Base-by-base conservation (phyloP, 148 eudicot species). In the Fagopyrum tataricum region DNA sequence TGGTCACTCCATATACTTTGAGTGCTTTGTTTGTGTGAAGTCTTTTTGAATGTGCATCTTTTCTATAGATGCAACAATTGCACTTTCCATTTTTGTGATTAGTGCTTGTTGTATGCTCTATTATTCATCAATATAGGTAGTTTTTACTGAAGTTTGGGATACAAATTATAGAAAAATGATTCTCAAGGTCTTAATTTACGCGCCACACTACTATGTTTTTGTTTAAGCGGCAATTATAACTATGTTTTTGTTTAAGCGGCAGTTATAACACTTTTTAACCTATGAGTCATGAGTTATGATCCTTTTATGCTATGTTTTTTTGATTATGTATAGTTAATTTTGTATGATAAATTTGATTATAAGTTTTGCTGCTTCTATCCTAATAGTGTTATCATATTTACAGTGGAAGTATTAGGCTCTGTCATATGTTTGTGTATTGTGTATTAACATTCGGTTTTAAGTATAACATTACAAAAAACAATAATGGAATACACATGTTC, bases 361-460 rank as follows among this genome's bases (percentile, higher is more conserved):
- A 39, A 31, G 41, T 37, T 64, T 31, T 26, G 67, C 6, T 61
- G 40, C 41, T 26, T 2, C 3, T 3, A 64, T 64, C 43, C 44
- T 37, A 37, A 64, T 37, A 21, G 13, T 61, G 67, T 12, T 13
- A n/a, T 26, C n/a, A 31, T 67, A n/a, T 43, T 44, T 39, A 46
- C 67, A 73, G 75, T 73, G 66, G 64, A 37, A 44, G 26, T 14
- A n/a, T n/a, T n/a, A n/a, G n/a, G n/a, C n/a, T n/a, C n/a, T n/a
- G n/a, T n/a, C n/a, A n/a, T n/a, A n/a, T n/a, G n/a, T n/a, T n/a
- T n/a, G n/a, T n/a, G n/a, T n/a, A n/a, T n/a, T n/a, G n/a, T n/a
- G n/a, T n/a, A n/a, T n/a, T n/a, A n/a, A n/a, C n/a, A n/a, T n/a
- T n/a, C n/a, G n/a, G n/a, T n/a, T n/a, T n/a, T n/a, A n/a, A n/a